Base-by-base conservation (phyloP, 306 rosid species). In the Trifolium pratense region DNA sequence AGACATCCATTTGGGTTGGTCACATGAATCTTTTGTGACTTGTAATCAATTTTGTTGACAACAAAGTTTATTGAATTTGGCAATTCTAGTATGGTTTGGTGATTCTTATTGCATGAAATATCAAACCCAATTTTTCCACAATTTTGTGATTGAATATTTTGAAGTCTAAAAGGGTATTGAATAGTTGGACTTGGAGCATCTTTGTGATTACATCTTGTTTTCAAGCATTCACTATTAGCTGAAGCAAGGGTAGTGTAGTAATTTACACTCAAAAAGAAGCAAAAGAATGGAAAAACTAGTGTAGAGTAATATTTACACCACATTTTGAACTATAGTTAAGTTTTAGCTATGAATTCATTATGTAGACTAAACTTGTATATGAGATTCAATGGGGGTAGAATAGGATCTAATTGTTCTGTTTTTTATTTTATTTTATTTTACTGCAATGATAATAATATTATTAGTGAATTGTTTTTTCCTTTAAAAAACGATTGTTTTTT, bases 21-120 rank as follows among this genome's bases (percentile, higher is more conserved):
- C 6, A 75, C 39, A 32, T 64, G 20, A 75, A 75, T 39, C 2
- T 4, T 7, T 36, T 65, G 65, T 14, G 65, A 21, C 32, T 53
- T 53, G 66, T 64, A 75, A 75, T 75, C 26, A n/a, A 75, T 75
- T 21, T 39, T 39, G 10, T 37, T 75, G 45, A 64, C 34, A 23
- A 39, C 0, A 9, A 75, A 40, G 7, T 39, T 65, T 9, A 53
- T 62, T 23, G 66, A 65, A 37, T 6, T 3, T 45, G 69, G 70
- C 2, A 74, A 39, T 25, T 73, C 31, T 29, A 73, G 31, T n/a
- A 73, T 11, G 20, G 77, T 58, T 17, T 73, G 58, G 20, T 73
- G n/a, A 23, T 29, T 59, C 32, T 43, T 15, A 43, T 2, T 42
- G 68, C 77, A 73, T 25, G 59, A 59, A 58, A 59, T 43, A 73